A percentile compares a stretch with the other conserved stretches of the same genome.
phyloP scores from a whole-genome alignment of 257 asterid genomes.

The Craterostigma plantagineum region DNA sequence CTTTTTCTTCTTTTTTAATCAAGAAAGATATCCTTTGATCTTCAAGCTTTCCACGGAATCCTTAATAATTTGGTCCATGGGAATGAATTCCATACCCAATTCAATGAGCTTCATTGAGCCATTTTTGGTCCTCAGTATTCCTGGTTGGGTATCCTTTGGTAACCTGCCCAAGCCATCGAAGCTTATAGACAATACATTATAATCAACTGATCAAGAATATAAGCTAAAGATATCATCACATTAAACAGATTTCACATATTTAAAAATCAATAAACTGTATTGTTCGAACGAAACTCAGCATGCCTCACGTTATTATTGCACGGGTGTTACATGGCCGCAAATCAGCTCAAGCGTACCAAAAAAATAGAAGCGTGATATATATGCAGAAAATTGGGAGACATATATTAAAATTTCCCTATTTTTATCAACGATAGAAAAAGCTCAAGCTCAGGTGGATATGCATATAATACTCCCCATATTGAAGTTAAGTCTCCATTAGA shows the following conservation, averaged over 20 bases:
- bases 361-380: background rate
- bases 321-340: too few species aligned
- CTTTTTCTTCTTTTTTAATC: too few species aligned
- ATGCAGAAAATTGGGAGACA: background rate
- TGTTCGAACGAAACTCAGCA: too few species aligned
- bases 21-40: conserved; percentile 31
- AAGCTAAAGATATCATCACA: too few species aligned
- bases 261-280: too few species aligned
- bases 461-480: background rate
- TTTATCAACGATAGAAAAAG: too few species aligned
- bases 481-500: background rate
- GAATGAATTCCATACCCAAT: conserved; percentile 36
- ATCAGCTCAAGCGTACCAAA: too few species aligned
- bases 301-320: too few species aligned
- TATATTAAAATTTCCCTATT: too few species aligned
- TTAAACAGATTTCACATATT: too few species aligned
- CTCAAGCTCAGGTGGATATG: too few species aligned
- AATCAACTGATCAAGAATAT: too few species aligned
- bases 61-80: conserved; percentile 48
- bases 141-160: conserved; percentile 30
- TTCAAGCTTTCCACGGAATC: conserved; percentile 49
- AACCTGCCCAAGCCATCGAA: conserved; percentile 15
- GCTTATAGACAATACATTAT: background rate
- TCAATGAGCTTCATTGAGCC: conserved; percentile 36
- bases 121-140: conserved; percentile 28